phyloP scores from a whole-genome alignment of 1,139 yeast genomes.

The Spencermartinsiella ligniputridi region DNA sequence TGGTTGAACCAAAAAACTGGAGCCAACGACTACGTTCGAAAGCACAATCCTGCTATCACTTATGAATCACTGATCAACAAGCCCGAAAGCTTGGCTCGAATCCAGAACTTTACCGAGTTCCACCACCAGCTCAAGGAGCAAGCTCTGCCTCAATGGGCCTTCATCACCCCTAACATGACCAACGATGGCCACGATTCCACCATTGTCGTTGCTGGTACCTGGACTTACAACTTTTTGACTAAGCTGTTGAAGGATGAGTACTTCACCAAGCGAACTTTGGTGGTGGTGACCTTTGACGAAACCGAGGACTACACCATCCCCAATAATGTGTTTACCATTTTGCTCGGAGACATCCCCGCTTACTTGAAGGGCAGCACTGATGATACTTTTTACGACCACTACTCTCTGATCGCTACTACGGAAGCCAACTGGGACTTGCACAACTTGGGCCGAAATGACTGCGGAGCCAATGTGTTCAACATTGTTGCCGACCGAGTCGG shows the following conservation, averaged over 20 bases:
- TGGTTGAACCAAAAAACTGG: constrained; percentile 39
- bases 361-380: constrained; percentile 40
- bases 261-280: constrained; percentile 42
- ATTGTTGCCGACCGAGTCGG: constrained; percentile 38
- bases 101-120: constrained; percentile 45
- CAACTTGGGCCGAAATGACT: constrained; percentile 46
- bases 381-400: constrained; percentile 45
- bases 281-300: constrained; percentile 46
- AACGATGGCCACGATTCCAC: constrained; percentile 47
- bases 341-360: constrained; percentile 31
- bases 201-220: constrained; percentile 40
- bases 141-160: constrained; percentile 45
- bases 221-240: constrained; percentile 42
- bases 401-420: constrained; percentile 43
- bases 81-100: constrained; percentile 36
- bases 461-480: constrained; percentile 44
- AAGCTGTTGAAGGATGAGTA: constrained; percentile 41
- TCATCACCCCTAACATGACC: constrained; percentile 49
- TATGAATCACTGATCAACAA: constrained; percentile 38
- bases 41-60: constrained; percentile 44
- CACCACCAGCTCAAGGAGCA: constrained; percentile 37
- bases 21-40: constrained; percentile 46
- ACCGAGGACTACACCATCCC: constrained; percentile 29
- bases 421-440: constrained; percentile 47
- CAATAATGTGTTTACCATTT: neutral